Conservation (phyloP, 2,329 filamentous ascomycete species). For the Cladosporium sp. region DNA sequence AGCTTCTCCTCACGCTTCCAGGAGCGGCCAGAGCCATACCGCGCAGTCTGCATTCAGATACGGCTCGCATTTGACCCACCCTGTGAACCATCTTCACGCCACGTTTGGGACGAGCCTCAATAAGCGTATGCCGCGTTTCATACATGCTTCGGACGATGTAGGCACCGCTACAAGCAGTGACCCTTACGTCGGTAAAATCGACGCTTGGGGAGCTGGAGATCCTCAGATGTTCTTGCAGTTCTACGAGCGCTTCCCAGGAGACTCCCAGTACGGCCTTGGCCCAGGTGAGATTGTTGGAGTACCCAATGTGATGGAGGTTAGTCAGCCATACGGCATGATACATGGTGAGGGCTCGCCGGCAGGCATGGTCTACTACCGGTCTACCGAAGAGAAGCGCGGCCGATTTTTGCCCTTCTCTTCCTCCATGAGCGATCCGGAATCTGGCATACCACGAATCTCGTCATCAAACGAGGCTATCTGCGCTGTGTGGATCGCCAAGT, state of each 20-base stretch:
- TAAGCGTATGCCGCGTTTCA: conserved; percentile 71
- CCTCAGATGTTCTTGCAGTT: conserved; percentile 72
- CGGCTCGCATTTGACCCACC: conserved; percentile 74
- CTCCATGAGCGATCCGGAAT: conserved; percentile 57
- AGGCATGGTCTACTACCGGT: conserved; percentile 74
- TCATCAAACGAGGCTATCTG: conserved; percentile 67
- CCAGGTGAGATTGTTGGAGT: conserved; percentile 69
- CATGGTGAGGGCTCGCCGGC: conserved; percentile 84
- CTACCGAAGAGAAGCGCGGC: conserved; percentile 68
- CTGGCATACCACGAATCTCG: conserved; percentile 73
- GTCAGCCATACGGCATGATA: conserved; percentile 76
- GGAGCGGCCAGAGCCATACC: conserved; percentile 57
- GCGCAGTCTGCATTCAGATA: conserved; percentile 76
- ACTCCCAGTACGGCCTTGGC: conserved; percentile 72
- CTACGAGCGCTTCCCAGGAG: conserved; percentile 68
- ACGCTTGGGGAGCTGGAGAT: conserved; percentile 77
- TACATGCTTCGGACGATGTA: conserved; percentile 77
- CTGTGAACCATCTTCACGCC: conserved; percentile 75
- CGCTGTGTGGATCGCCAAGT: conserved; percentile 87
- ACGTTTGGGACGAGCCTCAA: conserved; percentile 62
- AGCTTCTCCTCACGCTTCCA: conserved; percentile 49
- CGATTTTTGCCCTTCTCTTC: conserved; percentile 65
- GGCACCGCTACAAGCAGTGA: conserved; percentile 79
- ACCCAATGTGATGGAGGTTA: conserved; percentile 87
- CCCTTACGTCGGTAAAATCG: conserved; percentile 68